Conservation (phyloP, 768 basidiomycete species). For the Rubroboletus satanas region DNA sequence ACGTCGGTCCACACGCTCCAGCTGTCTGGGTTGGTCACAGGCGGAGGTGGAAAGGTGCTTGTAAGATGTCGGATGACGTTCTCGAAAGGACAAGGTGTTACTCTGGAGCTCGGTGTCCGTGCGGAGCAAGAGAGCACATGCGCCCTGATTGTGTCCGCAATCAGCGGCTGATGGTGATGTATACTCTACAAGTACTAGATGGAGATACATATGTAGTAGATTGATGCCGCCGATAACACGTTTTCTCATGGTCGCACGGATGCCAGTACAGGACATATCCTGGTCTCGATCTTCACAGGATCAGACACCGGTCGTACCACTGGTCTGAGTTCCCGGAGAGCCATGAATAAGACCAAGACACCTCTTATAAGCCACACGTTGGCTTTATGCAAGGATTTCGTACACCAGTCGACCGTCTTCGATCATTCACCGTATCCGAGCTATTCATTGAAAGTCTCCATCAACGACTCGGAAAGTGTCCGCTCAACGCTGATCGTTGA, state of each 20-base stretch:
- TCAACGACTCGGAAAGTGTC: slow-evolving; percentile 7
- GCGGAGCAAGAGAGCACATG: slow-evolving; percentile 89
- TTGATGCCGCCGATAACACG: slow-evolving; percentile 1
- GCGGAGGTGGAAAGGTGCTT: slow-evolving; percentile 95
- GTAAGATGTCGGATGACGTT: slow-evolving; percentile 95
- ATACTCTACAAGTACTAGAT: background rate
- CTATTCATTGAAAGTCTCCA: background rate
- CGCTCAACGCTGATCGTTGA: slow-evolving; percentile 1
- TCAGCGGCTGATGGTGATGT: slow-evolving; percentile 52
- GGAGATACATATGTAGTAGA: slow-evolving; percentile 2
- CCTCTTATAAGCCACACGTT: slow-evolving; percentile 1
- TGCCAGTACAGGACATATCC: background rate
- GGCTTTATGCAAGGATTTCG: slow-evolving; percentile 3
- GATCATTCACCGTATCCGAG: background rate
- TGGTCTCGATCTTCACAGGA: slow-evolving; percentile 1
- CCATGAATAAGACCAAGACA: slow-evolving; percentile 9
- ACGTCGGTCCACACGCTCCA: slow-evolving; percentile 92
- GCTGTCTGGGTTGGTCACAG: slow-evolving; percentile 83
- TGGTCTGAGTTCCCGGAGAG: background rate
- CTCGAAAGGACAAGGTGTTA: slow-evolving; percentile 85
- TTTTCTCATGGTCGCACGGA: slow-evolving; percentile 16
- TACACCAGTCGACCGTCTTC: slow-evolving; percentile 3
- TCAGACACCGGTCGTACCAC: background rate
- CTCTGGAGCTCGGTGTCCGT: slow-evolving; percentile 84
- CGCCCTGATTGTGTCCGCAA: slow-evolving; percentile 84